phyloP scores from a whole-genome alignment of 441 rosid species.

The Pelargonium fulgidum region DNA sequence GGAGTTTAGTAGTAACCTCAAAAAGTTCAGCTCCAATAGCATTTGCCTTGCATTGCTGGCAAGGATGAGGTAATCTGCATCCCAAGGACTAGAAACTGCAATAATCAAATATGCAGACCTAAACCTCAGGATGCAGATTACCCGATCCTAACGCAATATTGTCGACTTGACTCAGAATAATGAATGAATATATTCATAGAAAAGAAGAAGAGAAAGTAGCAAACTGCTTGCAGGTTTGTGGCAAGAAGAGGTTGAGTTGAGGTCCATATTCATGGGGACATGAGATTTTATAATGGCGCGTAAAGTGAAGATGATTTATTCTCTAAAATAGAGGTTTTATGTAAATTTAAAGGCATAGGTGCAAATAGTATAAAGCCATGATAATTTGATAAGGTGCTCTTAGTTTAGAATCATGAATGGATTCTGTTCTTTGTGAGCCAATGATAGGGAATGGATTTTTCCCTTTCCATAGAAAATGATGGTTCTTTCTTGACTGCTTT shows the following conservation, averaged over 20 bases:
- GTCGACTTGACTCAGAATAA: neutral
- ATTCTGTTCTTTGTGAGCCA: neutral
- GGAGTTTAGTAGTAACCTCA: too few species aligned
- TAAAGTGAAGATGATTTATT: neutral
- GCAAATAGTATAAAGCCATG: neutral
- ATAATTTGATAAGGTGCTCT: neutral
- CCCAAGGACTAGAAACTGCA: neutral
- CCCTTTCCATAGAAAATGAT: slow-evolving; percentile 1
- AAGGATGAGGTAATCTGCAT: slow-evolving; percentile 3
- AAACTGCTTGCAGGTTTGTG: neutral
- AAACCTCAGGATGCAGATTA: slow-evolving; percentile 99
- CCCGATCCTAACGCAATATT: slow-evolving; percentile 20
- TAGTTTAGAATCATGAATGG: neutral
- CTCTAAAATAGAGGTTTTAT: too few species aligned
- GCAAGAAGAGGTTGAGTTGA: neutral
- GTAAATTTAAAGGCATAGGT: neutral
- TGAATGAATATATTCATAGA: neutral
- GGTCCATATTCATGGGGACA: neutral
- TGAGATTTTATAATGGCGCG: neutral
- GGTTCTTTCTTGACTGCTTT: neutral
- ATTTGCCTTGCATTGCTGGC: neutral
- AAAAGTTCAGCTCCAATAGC: too few species aligned
- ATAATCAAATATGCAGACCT: neutral
- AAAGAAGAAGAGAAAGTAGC: neutral
- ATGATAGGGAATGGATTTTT: neutral